These are phyloP conservation scores for Warburgia ugandensis DNA, from an alignment of 164 flowering plant species.

Conservation along the genomic window DNA sequence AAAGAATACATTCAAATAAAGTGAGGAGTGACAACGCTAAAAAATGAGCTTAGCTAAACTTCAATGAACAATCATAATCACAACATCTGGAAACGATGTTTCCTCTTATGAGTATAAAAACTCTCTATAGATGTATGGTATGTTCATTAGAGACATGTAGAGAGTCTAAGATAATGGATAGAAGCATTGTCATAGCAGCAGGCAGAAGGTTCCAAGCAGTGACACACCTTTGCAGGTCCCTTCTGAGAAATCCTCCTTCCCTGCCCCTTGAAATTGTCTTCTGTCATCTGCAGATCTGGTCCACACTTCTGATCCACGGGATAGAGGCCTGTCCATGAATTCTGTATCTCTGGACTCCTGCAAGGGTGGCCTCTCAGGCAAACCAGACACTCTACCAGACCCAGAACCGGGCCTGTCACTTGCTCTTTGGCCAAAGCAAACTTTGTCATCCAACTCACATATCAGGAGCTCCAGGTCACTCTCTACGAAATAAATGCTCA, in stretches of 20 bases:
- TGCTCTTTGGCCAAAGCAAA: conserved; percentile 30
- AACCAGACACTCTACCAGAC: conserved; percentile 19
- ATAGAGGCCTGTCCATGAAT: conserved; percentile 48
- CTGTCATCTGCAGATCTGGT: conserved; percentile 49
- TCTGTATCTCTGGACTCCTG: conserved; percentile 53
- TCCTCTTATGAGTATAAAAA: neutral
- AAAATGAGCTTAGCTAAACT: neutral
- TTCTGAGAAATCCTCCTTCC: conserved; percentile 40
- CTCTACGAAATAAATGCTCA: conserved; percentile 14
- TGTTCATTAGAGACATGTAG: too few relatives aligned
- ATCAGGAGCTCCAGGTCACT: conserved; percentile 29
- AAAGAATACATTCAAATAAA: neutral
- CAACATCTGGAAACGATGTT: neutral
- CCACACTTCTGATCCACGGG: conserved; percentile 62
- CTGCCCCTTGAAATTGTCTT: conserved; percentile 43
- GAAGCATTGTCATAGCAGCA: neutral
- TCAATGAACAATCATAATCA: neutral
- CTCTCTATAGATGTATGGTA: neutral
- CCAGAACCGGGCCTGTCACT: conserved; percentile 35
- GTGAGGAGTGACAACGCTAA: neutral
- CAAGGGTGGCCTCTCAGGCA: conserved; percentile 47
- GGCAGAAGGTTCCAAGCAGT: too few relatives aligned
- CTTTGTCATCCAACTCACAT: conserved; percentile 53
- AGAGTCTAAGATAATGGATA: neutral
- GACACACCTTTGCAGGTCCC: conserved; percentile 44